Evolutionary conservation across 805 yeast species (phyloP), one percentile per base, ranked within the genome.

Genomic region (Wickerhamiella occidentalis): DNA sequence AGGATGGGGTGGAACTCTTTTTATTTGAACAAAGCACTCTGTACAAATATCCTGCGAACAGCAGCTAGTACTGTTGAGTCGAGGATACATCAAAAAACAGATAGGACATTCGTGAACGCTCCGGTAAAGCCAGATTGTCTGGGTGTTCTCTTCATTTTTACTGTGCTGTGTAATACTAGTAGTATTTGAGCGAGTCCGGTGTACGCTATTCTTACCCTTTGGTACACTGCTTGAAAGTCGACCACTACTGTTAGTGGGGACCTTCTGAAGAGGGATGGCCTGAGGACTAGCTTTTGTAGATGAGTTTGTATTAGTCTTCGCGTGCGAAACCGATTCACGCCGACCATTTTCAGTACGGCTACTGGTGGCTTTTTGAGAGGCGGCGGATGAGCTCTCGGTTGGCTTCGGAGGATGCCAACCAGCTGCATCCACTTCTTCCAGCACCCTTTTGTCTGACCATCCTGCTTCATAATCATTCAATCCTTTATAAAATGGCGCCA

Each of bases 1-100:
- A 29, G 87, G 85, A 66, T 90, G 97, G 0, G 98, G 97, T 9
- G 85, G 94, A 29, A 79, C 68, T 47, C 98, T 74, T 64, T 85
- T 86, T 62, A 90, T 87, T 64, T 90, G 96, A 9, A 90, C 96
- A 74, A 90, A 92, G 62, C 98, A 90, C 66, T 90, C 97, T 1
- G 95, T 76, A 66, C 98, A 92, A 18, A 90, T 87, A 1, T 94
- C 88, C 63, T 90, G 97, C 45, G 76, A 75, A 64, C 98, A 90
- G 64, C 98, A 90, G 41, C 94, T 72, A 7, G 95, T 81, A 48
- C 74, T 64, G 66, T 92, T 92, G 53, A 88, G 65, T 23, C 75
- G 72, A 1, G 97, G 96, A 64, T 81, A 87, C 61, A 75, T 85
- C 8, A 92, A 71, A 62, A 90, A 90, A 62, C 98, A 90, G 55